Evolutionary conservation across 495 filamentous ascomycete genomes (phyloP).

Genomic region (Penicillium pancosmium): DNA sequence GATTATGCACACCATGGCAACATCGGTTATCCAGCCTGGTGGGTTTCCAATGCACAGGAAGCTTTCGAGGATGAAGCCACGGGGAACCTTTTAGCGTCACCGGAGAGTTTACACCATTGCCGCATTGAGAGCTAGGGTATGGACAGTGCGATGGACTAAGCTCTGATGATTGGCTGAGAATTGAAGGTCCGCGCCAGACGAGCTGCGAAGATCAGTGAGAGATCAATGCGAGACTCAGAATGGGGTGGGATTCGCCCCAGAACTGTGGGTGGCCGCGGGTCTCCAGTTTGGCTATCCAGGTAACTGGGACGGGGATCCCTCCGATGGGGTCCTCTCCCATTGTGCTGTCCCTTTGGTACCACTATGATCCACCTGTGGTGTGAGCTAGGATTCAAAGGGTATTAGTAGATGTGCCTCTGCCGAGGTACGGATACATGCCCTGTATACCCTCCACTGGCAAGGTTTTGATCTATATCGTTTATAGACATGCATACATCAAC

Average conservation of each 20-base stretch:
- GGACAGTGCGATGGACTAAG: constrained; percentile 6
- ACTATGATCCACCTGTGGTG: background rate
- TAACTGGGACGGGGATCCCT: constrained; percentile 22
- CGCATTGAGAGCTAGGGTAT: constrained; percentile 8
- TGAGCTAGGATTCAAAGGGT: background rate
- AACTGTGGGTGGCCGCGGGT: constrained; percentile 1
- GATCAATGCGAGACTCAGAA: background rate
- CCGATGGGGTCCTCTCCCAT: background rate
- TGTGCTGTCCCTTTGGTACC: background rate
- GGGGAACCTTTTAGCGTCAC: constrained; percentile 27
- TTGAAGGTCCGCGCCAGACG: constrained; percentile 15
- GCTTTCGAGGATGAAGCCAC: constrained; percentile 17
- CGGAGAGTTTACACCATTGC: constrained; percentile 18
- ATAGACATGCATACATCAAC: background rate
- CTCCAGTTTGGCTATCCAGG: constrained; percentile 25
- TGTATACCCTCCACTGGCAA: background rate
- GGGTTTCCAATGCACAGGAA: constrained; percentile 21
- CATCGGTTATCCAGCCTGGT: constrained; percentile 14
- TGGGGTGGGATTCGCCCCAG: constrained; percentile 2
- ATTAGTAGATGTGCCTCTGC: background rate
- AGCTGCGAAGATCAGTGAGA: constrained; percentile 22
- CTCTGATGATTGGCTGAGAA: constrained; percentile 19
- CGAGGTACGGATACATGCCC: background rate
- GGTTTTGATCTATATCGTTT: background rate
- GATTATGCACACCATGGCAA: constrained; percentile 16